Percentiles rank a stretch among this genome's conserved stretches.
These are phyloP conservation scores for Ensete glaucum DNA, from an alignment of 176 grass and related monocot species.

Conservation along the genomic window DNA sequence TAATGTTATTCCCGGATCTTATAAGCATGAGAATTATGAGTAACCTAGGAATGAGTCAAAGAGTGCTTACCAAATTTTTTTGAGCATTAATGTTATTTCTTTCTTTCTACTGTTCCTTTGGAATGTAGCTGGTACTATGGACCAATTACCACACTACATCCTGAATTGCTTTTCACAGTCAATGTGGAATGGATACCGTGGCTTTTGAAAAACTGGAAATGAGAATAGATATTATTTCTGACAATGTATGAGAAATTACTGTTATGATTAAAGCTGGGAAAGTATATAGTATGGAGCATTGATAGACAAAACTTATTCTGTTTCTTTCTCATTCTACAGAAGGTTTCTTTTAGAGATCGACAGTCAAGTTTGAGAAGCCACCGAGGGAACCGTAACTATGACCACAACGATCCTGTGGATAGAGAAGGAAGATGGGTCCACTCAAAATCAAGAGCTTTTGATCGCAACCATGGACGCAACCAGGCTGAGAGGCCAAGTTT, in stretches of 20 bases:
- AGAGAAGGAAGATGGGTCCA: constrained; percentile 68
- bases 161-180: no score
- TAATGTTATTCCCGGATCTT: not conserved
- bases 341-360: constrained; percentile 51
- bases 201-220: not conserved
- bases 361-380: constrained; percentile 57
- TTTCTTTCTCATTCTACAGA: constrained; percentile 33
- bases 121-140: no score
- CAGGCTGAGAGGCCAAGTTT: constrained; percentile 51
- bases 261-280: not conserved
- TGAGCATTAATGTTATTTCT: no score
- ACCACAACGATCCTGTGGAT: constrained; percentile 42
- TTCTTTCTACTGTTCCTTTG: no score
- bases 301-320: no score
- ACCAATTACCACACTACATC: no score
- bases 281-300: no score
- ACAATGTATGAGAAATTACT: not conserved
- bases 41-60: not conserved
- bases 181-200: not conserved
- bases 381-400: constrained; percentile 57
- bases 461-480: constrained; percentile 37
- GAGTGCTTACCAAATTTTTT: no score
- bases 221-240: not conserved
- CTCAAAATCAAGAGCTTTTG: constrained; percentile 46
- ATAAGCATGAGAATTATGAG: not conserved